Percentiles rank a stretch among this genome's conserved stretches.
phyloP scores from a whole-genome alignment of 176 grass and related monocot genomes.

The Oryza rufipogon region DNA sequence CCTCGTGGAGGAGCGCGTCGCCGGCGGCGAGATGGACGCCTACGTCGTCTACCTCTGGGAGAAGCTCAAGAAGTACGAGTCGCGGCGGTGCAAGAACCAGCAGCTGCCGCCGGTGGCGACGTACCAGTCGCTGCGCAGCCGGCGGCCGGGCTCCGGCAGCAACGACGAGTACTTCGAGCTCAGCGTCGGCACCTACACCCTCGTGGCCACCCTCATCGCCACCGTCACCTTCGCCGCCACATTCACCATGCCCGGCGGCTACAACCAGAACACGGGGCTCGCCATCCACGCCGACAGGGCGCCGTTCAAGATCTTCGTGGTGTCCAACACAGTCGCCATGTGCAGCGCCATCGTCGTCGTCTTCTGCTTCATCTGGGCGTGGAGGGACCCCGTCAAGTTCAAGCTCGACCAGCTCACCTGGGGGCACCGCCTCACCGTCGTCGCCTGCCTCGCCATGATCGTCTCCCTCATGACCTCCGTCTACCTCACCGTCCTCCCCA shows the following conservation, averaged over 20 bases:
- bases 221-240: slow-evolving; percentile 52
- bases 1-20: slow-evolving; percentile 13
- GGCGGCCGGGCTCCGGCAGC: slow-evolving; percentile 7
- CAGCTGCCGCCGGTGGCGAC: slow-evolving; percentile 32
- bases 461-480: slow-evolving; percentile 44
- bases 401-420: slow-evolving; percentile 39
- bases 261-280: slow-evolving; percentile 9
- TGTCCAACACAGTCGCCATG: slow-evolving; percentile 54
- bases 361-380: slow-evolving; percentile 56
- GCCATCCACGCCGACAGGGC: slow-evolving; percentile 27
- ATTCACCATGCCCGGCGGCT: slow-evolving; percentile 48
- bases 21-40: slow-evolving; percentile 22
- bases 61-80: slow-evolving; percentile 48
- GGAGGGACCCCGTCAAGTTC: slow-evolving; percentile 42
- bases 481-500: slow-evolving; percentile 27
- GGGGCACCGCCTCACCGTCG: slow-evolving; percentile 47
- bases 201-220: slow-evolving; percentile 46
- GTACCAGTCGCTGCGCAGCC: slow-evolving; percentile 25
- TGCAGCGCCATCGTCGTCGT: slow-evolving; percentile 53
- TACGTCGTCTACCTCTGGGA: slow-evolving; percentile 49
- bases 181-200: slow-evolving; percentile 42
- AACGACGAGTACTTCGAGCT: slow-evolving; percentile 45
- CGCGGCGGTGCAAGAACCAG: slow-evolving; percentile 39
- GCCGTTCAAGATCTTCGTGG: slow-evolving; percentile 49
- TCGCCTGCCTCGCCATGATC: slow-evolving; percentile 50